Conservation (phyloP, 2,329 filamentous ascomycete genomes). For the Thelonectria olida region DNA sequence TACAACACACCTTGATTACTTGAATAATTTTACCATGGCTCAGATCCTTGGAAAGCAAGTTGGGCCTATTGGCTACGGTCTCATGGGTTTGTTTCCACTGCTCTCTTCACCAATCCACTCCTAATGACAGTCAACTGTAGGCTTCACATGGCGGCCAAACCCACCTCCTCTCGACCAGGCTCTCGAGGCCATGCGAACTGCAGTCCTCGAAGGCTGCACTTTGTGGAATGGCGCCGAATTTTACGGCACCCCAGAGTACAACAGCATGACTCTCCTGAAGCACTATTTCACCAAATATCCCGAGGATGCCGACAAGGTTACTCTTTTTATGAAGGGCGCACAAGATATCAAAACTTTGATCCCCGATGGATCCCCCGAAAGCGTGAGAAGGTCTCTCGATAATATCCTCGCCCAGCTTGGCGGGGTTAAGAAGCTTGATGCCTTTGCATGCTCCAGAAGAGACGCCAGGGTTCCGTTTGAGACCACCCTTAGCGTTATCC, state of each 20-base stretch:
- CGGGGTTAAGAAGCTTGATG: slow-evolving; percentile 68
- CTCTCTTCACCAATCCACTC: background rate
- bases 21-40: slow-evolving; percentile 25
- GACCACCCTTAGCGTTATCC: slow-evolving; percentile 53
- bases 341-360: slow-evolving; percentile 45
- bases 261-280: slow-evolving; percentile 67
- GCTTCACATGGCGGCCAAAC: slow-evolving; percentile 54
- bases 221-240: slow-evolving; percentile 73
- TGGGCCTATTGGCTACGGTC: slow-evolving; percentile 62
- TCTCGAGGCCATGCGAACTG: slow-evolving; percentile 64
- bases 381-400: slow-evolving; percentile 66
- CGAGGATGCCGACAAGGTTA: slow-evolving; percentile 68
- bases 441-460: slow-evolving; percentile 67
- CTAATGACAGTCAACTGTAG: slow-evolving; percentile 32
- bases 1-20: too few relatives aligned
- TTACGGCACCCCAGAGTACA: slow-evolving; percentile 68
- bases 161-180: slow-evolving; percentile 56
- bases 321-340: slow-evolving; percentile 71
- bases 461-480: slow-evolving; percentile 60
- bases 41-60: slow-evolving; percentile 54
- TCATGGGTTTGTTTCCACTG: slow-evolving; percentile 57
- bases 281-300: slow-evolving; percentile 72
- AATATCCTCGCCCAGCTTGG: slow-evolving; percentile 49
- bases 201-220: slow-evolving; percentile 55
- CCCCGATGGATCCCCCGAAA: slow-evolving; percentile 62